phyloP scores from a whole-genome alignment of 768 basidiomycete species.

The Amylocystis lapponica region DNA sequence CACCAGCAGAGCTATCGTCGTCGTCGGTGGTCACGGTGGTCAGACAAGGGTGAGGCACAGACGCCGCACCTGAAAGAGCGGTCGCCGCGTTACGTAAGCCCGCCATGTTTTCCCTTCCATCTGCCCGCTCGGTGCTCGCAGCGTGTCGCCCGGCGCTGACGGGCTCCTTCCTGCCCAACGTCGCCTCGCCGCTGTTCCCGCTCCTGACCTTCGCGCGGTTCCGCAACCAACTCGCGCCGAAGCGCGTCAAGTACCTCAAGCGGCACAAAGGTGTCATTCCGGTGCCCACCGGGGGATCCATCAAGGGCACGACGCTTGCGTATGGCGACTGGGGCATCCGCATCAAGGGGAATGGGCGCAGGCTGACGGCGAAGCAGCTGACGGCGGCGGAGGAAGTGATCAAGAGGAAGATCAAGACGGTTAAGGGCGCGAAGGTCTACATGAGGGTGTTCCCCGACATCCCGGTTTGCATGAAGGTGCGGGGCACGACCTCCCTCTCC shows the following conservation, averaged over 20 bases:
- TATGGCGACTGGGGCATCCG: conserved; percentile 92
- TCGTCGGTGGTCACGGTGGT: neutral
- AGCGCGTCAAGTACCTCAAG: conserved; percentile 76
- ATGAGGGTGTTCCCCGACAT: conserved; percentile 94
- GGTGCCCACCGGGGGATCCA: conserved; percentile 84
- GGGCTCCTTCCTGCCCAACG: conserved; percentile 7
- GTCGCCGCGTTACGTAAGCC: conserved; percentile 12
- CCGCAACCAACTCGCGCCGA: conserved; percentile 66
- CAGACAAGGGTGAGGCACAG: neutral
- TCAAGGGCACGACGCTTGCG: conserved; percentile 87
- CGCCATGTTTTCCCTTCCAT: conserved; percentile 26
- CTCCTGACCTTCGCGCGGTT: conserved; percentile 26
- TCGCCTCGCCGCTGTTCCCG: no score
- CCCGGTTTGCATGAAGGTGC: conserved; percentile 93
- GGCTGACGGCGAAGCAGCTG: conserved; percentile 88
- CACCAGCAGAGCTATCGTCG: neutral
- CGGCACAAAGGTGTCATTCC: conserved; percentile 88
- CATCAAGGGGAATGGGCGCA: conserved; percentile 74
- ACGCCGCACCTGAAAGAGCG: neutral
- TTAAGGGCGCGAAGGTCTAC: conserved; percentile 86
- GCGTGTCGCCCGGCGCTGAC: conserved; percentile 17
- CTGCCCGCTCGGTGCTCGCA: conserved; percentile 23
- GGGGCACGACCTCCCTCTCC: conserved; percentile 10
- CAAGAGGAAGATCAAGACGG: conserved; percentile 79
- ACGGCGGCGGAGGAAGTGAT: conserved; percentile 82